phyloP scores from a whole-genome alignment of 106 monocot species.

The Triglochin maritima region DNA sequence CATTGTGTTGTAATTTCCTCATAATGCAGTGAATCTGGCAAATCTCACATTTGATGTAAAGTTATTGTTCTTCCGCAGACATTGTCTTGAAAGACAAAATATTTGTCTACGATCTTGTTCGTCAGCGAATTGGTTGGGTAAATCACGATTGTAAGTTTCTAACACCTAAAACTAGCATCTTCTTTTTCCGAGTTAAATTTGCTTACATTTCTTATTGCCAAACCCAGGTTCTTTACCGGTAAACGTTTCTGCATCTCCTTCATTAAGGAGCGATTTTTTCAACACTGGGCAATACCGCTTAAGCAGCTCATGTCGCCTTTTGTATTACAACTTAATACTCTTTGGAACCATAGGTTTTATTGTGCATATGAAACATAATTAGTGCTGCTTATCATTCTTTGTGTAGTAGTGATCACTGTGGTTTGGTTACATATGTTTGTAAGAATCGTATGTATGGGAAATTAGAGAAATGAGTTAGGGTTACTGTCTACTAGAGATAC shows the following conservation, averaged over 20 bases:
- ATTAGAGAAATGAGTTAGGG: too few relatives aligned
- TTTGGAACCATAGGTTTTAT: neutral
- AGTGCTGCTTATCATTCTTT: too few relatives aligned
- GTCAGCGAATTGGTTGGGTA: slow-evolving; percentile 74
- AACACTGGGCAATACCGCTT: slow-evolving; percentile 45
- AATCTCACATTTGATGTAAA: too few relatives aligned
- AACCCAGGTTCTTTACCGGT: slow-evolving; percentile 66
- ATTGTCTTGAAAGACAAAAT: slow-evolving; percentile 96
- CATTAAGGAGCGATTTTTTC: slow-evolving; percentile 44
- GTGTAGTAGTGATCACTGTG: too few relatives aligned
- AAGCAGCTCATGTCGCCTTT: slow-evolving; percentile 3
- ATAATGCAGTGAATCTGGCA: too few relatives aligned
- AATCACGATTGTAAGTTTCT: slow-evolving; percentile 76
- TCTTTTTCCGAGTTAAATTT: neutral
- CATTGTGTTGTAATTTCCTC: too few relatives aligned
- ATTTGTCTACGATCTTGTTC: slow-evolving; percentile 79
- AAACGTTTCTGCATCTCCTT: slow-evolving; percentile 52
- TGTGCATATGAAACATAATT: too few relatives aligned
- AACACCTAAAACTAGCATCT: neutral
- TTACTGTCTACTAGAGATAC: too few relatives aligned
- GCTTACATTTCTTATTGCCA: neutral
- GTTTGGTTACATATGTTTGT: too few relatives aligned
- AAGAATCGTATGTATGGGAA: too few relatives aligned
- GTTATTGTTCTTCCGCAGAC: slow-evolving; percentile 32
- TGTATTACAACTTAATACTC: neutral